Base-by-base conservation (phyloP, 2,329 filamentous ascomycete species). In the Biscogniauxia mediterranea region DNA sequence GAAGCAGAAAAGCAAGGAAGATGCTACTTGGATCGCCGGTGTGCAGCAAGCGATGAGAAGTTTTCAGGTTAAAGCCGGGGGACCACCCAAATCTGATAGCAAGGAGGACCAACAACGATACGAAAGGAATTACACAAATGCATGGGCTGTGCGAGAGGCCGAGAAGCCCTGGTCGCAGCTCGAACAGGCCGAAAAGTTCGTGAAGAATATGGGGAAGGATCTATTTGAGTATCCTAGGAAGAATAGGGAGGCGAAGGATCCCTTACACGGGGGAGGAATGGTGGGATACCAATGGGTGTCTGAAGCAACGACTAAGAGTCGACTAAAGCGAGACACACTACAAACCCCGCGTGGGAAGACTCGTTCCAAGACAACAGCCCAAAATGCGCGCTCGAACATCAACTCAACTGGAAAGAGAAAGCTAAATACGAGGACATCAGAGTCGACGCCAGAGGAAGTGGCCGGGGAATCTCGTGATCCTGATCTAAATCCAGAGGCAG, bases 81-180 rank as follows among this genome's bases (percentile, higher is more conserved):
- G 17, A 38, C 5, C 62, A 58, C 2, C 19, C 56, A 3, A 50
- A 58, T 6, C 25, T 26, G 7, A 54, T 55, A 4, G 59, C n/a
- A 62, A 21, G 23, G 56, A 65, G 28, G 61, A 55, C 3, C 57
- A 56, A 56, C 21, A 61, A 50, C 25, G 28, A 1, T 65, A 62
- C 15, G 2, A 64, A 1, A 4, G 58, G 5, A 13, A 6, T 15
- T 38, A 38, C 38, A 17, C 17, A 7, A n/a, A n/a, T 9, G 38
- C 38, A 46, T 46, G 13, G 15, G 15, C 55, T 19, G 21, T 46
- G 21, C 60, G 60, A 54, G n/a, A 64, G 17, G 32, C 54, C 1
- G 50, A 23, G 3, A 21, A 56, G 5, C 59, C 61, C 6, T 70
- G 68, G 68, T 49, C 55, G 21, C 21, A 57, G 26, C 62, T 69